A percentile compares a stretch with the other conserved stretches of the same genome.
These are phyloP conservation scores for Apiotrichum porosum DNA, from an alignment of 1,284 basidiomycete genomes.

Conservation along the genomic window DNA sequence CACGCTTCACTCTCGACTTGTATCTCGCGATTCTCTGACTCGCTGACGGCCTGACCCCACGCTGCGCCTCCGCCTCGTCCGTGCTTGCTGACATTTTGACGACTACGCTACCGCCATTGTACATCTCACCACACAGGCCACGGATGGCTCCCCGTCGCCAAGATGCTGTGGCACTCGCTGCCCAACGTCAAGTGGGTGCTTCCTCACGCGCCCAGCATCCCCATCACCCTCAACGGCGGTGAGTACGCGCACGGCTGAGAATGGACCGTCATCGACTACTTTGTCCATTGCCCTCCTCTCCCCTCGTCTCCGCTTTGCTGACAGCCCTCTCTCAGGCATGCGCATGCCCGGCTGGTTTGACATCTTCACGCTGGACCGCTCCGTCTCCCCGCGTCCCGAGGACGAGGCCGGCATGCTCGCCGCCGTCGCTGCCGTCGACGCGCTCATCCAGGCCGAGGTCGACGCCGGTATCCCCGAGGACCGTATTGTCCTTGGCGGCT, in stretches of 20 bases:
- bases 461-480: slow-evolving; percentile 63
- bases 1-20: not conserved
- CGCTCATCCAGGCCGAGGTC: slow-evolving; percentile 68
- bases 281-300: not conserved
- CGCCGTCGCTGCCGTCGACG: slow-evolving; percentile 60
- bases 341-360: slow-evolving; percentile 61
- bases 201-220: slow-evolving; percentile 62
- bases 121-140: too few relatives aligned
- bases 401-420: slow-evolving; percentile 63
- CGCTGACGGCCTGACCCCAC: too few relatives aligned
- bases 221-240: slow-evolving; percentile 47
- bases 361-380: slow-evolving; percentile 60
- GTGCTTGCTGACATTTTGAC: too few relatives aligned
- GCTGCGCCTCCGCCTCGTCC: too few relatives aligned
- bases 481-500: slow-evolving; percentile 67
- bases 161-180: slow-evolving; percentile 57
- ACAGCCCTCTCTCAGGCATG: slow-evolving; percentile 20
- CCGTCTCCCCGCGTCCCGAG: slow-evolving; percentile 60
- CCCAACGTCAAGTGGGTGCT: slow-evolving; percentile 77
- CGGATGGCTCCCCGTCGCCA: slow-evolving; percentile 73
- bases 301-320: not conserved
- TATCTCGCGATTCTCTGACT: too few relatives aligned
- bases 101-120: too few relatives aligned
- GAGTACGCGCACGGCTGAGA: slow-evolving; percentile 11
- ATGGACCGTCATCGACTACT: not conserved